phyloP scores from a whole-genome alignment of 306 rosid genomes.

The Fagus sylvatica region DNA sequence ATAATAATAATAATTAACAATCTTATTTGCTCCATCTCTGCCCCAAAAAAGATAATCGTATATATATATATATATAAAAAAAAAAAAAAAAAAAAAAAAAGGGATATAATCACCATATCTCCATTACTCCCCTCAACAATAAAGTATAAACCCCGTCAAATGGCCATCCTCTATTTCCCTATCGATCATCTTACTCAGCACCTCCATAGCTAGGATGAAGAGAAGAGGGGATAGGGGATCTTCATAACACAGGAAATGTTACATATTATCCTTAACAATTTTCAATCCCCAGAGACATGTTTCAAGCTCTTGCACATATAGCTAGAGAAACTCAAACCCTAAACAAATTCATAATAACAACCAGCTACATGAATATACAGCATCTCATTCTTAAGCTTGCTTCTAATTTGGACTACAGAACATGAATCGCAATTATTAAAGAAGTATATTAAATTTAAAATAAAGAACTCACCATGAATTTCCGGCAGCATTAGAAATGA shows the following conservation, averaged over 20 bases:
- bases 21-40: too few species aligned
- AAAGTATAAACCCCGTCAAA: too few species aligned
- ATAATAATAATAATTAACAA: too few species aligned
- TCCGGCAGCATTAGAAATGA: conserved; percentile 96
- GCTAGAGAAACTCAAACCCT: neutral
- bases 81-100: too few species aligned
- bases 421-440: neutral
- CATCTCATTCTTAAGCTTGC: neutral
- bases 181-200: too few species aligned
- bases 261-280: neutral
- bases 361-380: neutral
- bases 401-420: neutral
- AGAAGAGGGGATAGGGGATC: too few species aligned
- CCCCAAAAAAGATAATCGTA: too few species aligned
- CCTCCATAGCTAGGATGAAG: too few species aligned
- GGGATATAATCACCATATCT: too few species aligned
- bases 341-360: neutral
- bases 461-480: conserved; percentile 72
- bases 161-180: too few species aligned
- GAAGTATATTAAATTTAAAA: neutral
- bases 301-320: neutral
- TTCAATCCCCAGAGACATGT: neutral
- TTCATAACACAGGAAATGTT: neutral
- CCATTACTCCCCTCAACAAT: too few species aligned
- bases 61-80: too few species aligned